phyloP scores from a whole-genome alignment of 441 rosid genomes.

The Metrosideros polymorpha region DNA sequence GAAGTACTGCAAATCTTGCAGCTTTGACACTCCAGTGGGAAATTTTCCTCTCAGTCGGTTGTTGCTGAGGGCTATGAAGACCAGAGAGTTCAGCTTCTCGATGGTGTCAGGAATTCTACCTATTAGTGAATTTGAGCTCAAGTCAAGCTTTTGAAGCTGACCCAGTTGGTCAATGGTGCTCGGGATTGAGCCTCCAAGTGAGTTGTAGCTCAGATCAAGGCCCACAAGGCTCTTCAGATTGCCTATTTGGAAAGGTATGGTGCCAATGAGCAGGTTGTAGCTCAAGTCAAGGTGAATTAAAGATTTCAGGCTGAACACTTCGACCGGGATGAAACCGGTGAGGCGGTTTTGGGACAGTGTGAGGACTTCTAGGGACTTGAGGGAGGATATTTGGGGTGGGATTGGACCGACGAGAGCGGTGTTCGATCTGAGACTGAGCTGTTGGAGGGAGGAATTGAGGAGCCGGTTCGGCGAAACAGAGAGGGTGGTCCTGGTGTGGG shows the following conservation, averaged over 20 bases:
- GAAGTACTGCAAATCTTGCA: constrained; percentile 62
- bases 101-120: constrained; percentile 54
- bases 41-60: constrained; percentile 50
- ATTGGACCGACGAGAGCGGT: constrained; percentile 68
- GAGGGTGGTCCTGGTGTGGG: constrained; percentile 41
- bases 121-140: constrained; percentile 61
- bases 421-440: constrained; percentile 74
- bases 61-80: constrained; percentile 70
- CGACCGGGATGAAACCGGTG: constrained; percentile 44
- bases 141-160: constrained; percentile 76
- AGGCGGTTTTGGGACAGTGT: constrained; percentile 73
- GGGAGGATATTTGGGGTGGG: constrained; percentile 54
- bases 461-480: constrained; percentile 23
- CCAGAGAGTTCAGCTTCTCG: constrained; percentile 38
- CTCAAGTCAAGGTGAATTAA: constrained; percentile 76
- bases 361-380: constrained; percentile 57
- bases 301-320: constrained; percentile 28
- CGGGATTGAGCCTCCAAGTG: constrained; percentile 48
- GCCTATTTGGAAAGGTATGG: constrained; percentile 49
- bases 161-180: constrained; percentile 45
- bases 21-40: constrained; percentile 47
- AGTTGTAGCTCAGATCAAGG: constrained; percentile 79
- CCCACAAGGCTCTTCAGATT: constrained; percentile 48
- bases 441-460: constrained; percentile 61
- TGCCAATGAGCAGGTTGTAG: constrained; percentile 58